phyloP scores from a whole-genome alignment of 257 asterid genomes.

The Nicotiana benthamiana region DNA sequence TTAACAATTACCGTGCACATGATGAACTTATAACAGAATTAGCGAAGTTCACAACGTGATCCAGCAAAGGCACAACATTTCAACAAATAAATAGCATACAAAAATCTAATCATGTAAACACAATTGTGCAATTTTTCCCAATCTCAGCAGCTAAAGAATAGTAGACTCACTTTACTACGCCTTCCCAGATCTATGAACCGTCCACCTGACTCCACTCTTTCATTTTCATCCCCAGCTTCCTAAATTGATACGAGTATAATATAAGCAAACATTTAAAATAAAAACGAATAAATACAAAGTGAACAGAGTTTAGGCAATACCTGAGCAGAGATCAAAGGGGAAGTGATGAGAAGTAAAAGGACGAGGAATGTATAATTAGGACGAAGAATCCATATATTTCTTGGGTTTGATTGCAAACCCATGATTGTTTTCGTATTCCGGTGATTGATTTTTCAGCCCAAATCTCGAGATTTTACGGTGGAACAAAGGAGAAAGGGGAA shows the following conservation, averaged over 20 bases:
- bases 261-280: neutral
- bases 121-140: neutral
- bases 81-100: neutral
- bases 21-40: neutral
- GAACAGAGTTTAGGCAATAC: neutral
- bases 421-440: neutral
- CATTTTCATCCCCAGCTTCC: slow-evolving; percentile 33
- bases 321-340: slow-evolving; percentile 15
- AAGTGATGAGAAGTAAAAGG: slow-evolving; percentile 1
- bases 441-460: no score
- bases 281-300: neutral
- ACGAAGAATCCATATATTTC: no score
- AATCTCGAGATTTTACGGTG: neutral
- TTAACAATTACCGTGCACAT: neutral
- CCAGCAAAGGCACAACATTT: neutral
- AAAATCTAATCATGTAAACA: neutral
- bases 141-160: neutral
- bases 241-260: neutral
- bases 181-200: slow-evolving; percentile 49
- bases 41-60: neutral
- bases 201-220: slow-evolving; percentile 24
- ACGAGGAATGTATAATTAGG: neutral
- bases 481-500: neutral
- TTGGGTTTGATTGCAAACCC: neutral
- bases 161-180: slow-evolving; percentile 53